Base-by-base conservation (phyloP, 176 grass and related monocot genomes). In the Eragrostis nindensis region DNA sequence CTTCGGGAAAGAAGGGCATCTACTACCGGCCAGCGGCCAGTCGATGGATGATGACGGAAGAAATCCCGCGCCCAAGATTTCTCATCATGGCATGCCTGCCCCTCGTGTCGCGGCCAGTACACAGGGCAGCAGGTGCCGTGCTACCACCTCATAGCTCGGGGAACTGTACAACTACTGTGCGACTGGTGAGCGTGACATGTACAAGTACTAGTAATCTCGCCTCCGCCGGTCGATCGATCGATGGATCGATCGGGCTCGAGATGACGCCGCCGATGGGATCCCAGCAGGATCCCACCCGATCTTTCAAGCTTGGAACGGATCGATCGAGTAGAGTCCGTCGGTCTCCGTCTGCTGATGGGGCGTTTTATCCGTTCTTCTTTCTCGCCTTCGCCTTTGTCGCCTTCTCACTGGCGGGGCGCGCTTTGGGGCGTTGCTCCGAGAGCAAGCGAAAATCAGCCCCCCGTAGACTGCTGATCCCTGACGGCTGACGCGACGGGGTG, bases 61-160 rank as follows among this genome's bases (percentile, higher is more conserved):
- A 89, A 64, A 82, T 82, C 88, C 59, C 78, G 24, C 75, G 60
- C 29, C 45, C 12, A 43, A 86, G 83, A 83, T 90, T 38, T 78
- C 60, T 73, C 83, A 78, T 86, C 73, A 86, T 90, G 66, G 24
- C 57, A 61, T 27, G 57, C 57, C 24, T 61, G 57, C 57, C 57
- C 11, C 22, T 61, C 24, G 24, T 61, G 57, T 61, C 57, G 56
- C 10, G 54, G 21, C 54, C 54, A 48, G 60, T 1, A 27, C 57
- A 60, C 57, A 11, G 1, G 45, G 1, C 2, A 5, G 6, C 8
- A 11, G 9, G 43, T 6, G 9, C 9, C 24, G 11, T 6, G 59
- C 60, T 30, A 30, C 47, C 75, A 36, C 30, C 68, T 62, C 14
- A 44, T 39, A 64, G 71, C 50, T 24, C 18, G 11, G 22, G 17